Evolutionary conservation across 768 basidiomycete species (phyloP), one percentile per base, ranked within the genome.

Genomic region (Kwoniella sp.): DNA sequence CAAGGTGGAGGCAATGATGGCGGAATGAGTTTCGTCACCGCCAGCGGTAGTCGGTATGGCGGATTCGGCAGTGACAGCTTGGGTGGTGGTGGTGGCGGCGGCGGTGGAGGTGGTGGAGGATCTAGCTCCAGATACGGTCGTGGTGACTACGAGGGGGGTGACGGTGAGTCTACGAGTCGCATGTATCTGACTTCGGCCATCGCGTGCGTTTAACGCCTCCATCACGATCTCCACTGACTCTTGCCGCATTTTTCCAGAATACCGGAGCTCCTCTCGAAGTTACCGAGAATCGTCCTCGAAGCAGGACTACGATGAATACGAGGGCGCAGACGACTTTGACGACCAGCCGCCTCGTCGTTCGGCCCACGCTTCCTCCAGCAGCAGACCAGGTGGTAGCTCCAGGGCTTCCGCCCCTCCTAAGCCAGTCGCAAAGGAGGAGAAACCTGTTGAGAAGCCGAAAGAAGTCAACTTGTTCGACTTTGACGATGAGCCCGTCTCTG

Each of bases 321-420:
- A 95, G 70, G 96, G 95, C 13, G 95, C 95, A 1, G 84, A 85
- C 41, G 92, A 92, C 64, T 94, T 97, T 66, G 93, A 95, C 84
- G 80, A 58, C 83, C 80, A 66, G 83, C 82, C 76, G 52, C 65
- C 69, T 28, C 71, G 67, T 51, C 67, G 72, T 25, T 55, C 59
- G 2, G 54, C 70, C 15, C 23, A 51, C 31, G 60, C 73, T 20
- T 56, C 72, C 20, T 52, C 65, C 23, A 55, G 66, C 22, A 60
- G 70, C 25, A 37, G 64, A 51, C 48, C 65, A 4, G 25, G 53
- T n/a, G 47, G 50, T 1, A 53, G 53, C 31, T 28, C 63, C 65
- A 51, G 51, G 66, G 34, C 34, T 13, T 20, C 65, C 67, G 55
- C 74, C 31, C 72, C 76, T 2, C 67, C 74, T 37, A 72, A 71